phyloP scores from a whole-genome alignment of 495 filamentous ascomycete species.

The Neurospora discreta region DNA sequence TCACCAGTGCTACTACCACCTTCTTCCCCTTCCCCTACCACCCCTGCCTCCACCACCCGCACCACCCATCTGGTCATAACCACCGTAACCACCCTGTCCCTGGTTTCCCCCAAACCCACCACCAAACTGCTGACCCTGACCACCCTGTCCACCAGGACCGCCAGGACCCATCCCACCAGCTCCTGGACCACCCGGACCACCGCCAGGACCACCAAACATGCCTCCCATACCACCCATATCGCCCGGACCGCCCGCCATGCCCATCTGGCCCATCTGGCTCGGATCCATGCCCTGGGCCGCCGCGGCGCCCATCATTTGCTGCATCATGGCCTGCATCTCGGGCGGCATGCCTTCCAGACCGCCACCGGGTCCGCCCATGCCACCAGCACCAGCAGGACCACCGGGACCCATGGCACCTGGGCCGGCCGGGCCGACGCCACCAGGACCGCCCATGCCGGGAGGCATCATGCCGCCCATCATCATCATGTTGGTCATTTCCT shows the following conservation, averaged over 20 bases:
- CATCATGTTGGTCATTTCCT: conserved; percentile 86
- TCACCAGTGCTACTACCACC: conserved; percentile 13
- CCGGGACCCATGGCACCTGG: not conserved
- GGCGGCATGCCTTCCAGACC: conserved; percentile 62
- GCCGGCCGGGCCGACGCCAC: not conserved
- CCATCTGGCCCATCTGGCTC: conserved; percentile 56
- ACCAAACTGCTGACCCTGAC: conserved; percentile 31
- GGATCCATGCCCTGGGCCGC: conserved; percentile 56
- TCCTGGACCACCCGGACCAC: conserved; percentile 37
- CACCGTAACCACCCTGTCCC: conserved; percentile 39
- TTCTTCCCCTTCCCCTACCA: conserved; percentile 31
- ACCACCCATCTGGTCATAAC: conserved; percentile 46
- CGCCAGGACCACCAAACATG: conserved; percentile 37
- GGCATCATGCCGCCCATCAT: conserved; percentile 58
- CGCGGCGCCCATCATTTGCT: conserved; percentile 59
- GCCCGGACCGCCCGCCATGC: not conserved
- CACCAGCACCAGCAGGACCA: not conserved
- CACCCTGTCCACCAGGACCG: conserved; percentile 33
- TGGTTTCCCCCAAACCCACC: conserved; percentile 39
- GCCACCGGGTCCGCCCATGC: conserved; percentile 12
- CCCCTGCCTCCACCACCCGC: conserved; percentile 29
- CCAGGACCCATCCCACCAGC: conserved; percentile 26
- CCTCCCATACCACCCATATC: conserved; percentile 26
- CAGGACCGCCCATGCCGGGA: conserved; percentile 20
- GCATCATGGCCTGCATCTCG: conserved; percentile 76